phyloP scores from a whole-genome alignment of 176 grass and related monocot genomes.

The Zoysia japonica region DNA sequence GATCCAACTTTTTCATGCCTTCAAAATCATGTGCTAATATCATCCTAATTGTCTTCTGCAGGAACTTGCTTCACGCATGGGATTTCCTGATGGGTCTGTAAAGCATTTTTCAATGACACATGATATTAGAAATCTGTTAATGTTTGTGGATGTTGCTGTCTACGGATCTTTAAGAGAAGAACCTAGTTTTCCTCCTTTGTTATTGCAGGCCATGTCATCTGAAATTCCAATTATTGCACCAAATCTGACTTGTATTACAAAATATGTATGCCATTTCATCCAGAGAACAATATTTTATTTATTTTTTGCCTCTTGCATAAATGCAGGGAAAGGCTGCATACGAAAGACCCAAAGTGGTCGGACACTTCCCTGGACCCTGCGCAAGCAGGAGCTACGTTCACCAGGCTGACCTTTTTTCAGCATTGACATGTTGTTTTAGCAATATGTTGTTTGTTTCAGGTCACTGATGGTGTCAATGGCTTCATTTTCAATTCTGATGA shows the following conservation, averaged over 20 bases:
- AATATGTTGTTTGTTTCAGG: constrained; percentile 55
- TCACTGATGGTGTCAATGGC: constrained; percentile 67
- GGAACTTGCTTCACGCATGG: constrained; percentile 77
- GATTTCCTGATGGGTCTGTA: constrained; percentile 68
- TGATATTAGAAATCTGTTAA: constrained; percentile 61
- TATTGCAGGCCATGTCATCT: constrained; percentile 80
- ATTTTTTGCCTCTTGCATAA: not conserved
- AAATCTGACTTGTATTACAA: constrained; percentile 80
- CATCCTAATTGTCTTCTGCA: constrained; percentile 43
- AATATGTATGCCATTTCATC: constrained; percentile 70
- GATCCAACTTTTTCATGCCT: not conserved
- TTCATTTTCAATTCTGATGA: constrained; percentile 73
- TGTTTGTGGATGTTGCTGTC: constrained; percentile 74
- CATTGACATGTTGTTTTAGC: constrained; percentile 20
- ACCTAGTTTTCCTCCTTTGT: constrained; percentile 79
- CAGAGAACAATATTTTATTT: constrained; percentile 29
- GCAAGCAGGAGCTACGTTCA: too few relatives aligned
- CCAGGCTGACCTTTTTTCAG: not conserved
- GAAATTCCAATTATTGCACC: constrained; percentile 80
- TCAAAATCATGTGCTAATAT: constrained; percentile 16
- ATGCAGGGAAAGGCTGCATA: too few relatives aligned
- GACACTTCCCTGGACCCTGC: too few relatives aligned
- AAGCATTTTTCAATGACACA: constrained; percentile 72
- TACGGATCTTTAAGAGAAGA: constrained; percentile 81
- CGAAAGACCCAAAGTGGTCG: too few relatives aligned